Conservation (phyloP, 2,329 filamentous ascomycete genomes). For the Pyricularia grisea region DNA sequence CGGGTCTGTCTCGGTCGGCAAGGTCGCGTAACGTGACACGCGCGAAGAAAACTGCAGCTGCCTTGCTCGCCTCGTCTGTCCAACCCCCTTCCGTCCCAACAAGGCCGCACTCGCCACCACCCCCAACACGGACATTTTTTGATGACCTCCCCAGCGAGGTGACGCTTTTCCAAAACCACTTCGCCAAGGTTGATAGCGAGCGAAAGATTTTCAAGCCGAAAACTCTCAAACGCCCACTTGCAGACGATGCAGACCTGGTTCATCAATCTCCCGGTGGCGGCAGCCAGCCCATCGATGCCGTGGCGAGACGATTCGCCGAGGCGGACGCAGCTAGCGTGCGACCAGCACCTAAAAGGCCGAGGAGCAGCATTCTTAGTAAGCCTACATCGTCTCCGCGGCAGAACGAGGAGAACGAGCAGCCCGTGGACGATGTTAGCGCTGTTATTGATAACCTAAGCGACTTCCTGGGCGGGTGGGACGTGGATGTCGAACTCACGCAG, state of each 20-base stretch:
- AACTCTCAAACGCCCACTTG: neutral
- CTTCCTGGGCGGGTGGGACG: slow-evolving; percentile 29
- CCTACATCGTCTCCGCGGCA: neutral
- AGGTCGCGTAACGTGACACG: slow-evolving; percentile 1
- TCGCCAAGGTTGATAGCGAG: slow-evolving; percentile 1
- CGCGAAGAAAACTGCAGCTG: slow-evolving; percentile 4
- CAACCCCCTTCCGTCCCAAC: neutral
- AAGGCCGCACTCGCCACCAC: slow-evolving; percentile 3
- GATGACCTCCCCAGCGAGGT: slow-evolving; percentile 3
- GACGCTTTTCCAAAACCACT: slow-evolving; percentile 1
- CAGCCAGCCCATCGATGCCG: slow-evolving; percentile 32
- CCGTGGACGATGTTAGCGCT: slow-evolving; percentile 31
- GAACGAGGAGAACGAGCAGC: slow-evolving; percentile 1
- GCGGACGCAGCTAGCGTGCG: slow-evolving; percentile 22
- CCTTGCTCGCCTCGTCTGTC: neutral
- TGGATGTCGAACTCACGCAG: slow-evolving; percentile 25
- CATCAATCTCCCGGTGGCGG: slow-evolving; percentile 16
- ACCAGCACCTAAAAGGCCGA: neutral
- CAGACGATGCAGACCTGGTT: neutral
- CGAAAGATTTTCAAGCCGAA: neutral
- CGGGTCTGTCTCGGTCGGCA: slow-evolving; percentile 4
- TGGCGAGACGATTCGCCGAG: slow-evolving; percentile 39
- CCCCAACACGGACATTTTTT: neutral
- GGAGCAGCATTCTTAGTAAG: neutral
- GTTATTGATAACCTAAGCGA: slow-evolving; percentile 36